Percentiles rank a stretch among this genome's conserved stretches.
These are phyloP conservation scores for Leccinum solheimii DNA, from an alignment of 1,284 basidiomycete species.

Conservation along the genomic window DNA sequence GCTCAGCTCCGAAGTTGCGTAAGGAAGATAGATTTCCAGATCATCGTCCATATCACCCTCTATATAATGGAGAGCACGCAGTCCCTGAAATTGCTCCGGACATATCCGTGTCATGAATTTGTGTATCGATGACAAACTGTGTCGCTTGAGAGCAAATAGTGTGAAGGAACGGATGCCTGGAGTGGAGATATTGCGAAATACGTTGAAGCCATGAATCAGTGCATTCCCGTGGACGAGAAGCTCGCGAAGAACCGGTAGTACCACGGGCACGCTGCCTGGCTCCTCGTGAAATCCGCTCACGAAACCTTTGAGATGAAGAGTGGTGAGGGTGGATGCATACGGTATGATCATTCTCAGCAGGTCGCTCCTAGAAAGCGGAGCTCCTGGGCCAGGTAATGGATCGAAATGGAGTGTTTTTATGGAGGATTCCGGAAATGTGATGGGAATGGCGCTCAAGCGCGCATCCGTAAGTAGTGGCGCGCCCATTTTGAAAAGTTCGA, in stretches of 20 bases:
- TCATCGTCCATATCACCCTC: conserved; percentile 38
- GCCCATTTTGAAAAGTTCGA: conserved; percentile 31
- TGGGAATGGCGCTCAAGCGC: conserved; percentile 35
- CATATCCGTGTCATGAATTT: conserved; percentile 37
- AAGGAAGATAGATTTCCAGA: conserved; percentile 35
- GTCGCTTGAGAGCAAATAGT: conserved; percentile 29
- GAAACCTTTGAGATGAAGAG: conserved; percentile 35
- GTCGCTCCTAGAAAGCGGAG: conserved; percentile 30
- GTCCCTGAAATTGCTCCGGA: conserved; percentile 34
- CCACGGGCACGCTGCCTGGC: conserved; percentile 33
- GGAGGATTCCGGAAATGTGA: conserved; percentile 30
- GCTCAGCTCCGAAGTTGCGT: conserved; percentile 33
- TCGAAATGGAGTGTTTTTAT: conserved; percentile 33
- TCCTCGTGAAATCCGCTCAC: conserved; percentile 37
- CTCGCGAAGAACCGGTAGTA: conserved; percentile 32
- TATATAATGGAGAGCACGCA: conserved; percentile 36
- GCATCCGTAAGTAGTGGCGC: conserved; percentile 31
- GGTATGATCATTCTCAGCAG: conserved; percentile 33
- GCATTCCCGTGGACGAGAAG: conserved; percentile 35
- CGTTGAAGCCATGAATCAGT: conserved; percentile 34
- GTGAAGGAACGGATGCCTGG: conserved; percentile 30
- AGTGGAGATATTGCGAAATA: conserved; percentile 38
- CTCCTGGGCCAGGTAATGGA: conserved; percentile 29
- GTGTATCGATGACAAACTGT: conserved; percentile 36
- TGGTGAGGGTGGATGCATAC: conserved; percentile 31